Evolutionary conservation across 31 red algal genomes (phyloP).

Genomic region (Asparagopsis taxiformis): DNA sequence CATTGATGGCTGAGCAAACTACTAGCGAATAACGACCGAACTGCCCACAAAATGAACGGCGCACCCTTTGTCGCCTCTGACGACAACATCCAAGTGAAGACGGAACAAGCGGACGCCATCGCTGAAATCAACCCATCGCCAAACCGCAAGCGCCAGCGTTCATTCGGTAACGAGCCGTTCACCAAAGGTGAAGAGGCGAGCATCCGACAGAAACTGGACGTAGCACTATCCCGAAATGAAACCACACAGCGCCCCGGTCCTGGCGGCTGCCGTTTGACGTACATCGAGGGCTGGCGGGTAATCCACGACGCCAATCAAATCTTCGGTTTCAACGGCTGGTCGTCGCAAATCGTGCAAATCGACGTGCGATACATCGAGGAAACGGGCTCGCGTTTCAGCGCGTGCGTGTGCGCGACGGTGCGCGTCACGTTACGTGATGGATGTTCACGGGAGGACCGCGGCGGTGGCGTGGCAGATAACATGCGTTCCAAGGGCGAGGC

Average conservation of each 20-base stretch:
- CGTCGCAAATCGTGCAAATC: slow-evolving; percentile 43
- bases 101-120: too few relatives aligned
- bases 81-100: too few relatives aligned
- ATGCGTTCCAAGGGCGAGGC: slow-evolving; percentile 56
- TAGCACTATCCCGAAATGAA: slow-evolving; percentile 41
- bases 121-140: too few relatives aligned
- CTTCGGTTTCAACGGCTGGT: slow-evolving; percentile 93
- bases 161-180: slow-evolving; percentile 32
- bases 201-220: slow-evolving; percentile 43
- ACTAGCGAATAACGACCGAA: too few relatives aligned
- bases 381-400: slow-evolving; percentile 39
- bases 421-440: slow-evolving; percentile 73
- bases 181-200: slow-evolving; percentile 12
- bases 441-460: slow-evolving; percentile 44
- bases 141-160: slow-evolving; percentile 2
- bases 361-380: slow-evolving; percentile 65
- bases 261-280: slow-evolving; percentile 58
- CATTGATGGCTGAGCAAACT: too few relatives aligned
- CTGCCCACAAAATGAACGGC: too few relatives aligned
- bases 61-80: too few relatives aligned
- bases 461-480: slow-evolving; percentile 55
- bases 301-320: slow-evolving; percentile 88
- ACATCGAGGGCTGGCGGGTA: slow-evolving; percentile 78
- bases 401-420: slow-evolving; percentile 56
- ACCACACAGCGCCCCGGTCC: slow-evolving; percentile 69